Base-by-base conservation (phyloP, 2,329 filamentous ascomycete species). In the Aaosphaeria arxii region DNA sequence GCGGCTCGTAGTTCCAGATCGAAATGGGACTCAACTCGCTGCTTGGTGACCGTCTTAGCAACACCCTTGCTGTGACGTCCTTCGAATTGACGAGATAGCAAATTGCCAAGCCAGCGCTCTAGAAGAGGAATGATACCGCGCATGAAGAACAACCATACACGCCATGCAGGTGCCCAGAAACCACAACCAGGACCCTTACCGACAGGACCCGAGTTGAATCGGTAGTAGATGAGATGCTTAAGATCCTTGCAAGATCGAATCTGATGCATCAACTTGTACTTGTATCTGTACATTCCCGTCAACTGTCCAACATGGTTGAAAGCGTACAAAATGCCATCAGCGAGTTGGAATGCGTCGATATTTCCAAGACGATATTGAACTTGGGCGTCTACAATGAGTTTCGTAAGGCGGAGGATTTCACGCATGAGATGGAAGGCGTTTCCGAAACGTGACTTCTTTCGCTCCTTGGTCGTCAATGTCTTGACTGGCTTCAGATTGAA, bases 211-310 rank as follows among this genome's bases (percentile, higher is more conserved):
- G 91, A 91, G 71, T 99, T 99, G 77, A 99, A 99, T 43, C 92
- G 88, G 72, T 97, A 97, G 76, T 99, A 99, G 57, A 99, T 97
- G 53, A 99, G 76, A 81, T 99, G 94, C 82, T 99, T 99, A 67
- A 99, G 72, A 74, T 99, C 94, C 74, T 99, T 99, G 79, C 94
- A 99, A 1, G 94, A 95, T 61, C 94, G 89, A 62, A 99, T 99
- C 72, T 99, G 94, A 70, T 99, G 94, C 94, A 99, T 99, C 48
- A 99, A 80, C 79, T 99, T 99, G 78, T 99, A 99, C 79, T 99
- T 99, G 82, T 99, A 99, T 52, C 94, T 88, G 74, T 99, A 99
- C 94, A 99, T 99, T 69, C 94, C 94, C 11, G 94, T 99, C 52
- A 99, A 78, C 72, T 99, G 95, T 53, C 94, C 94, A 48, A 99